A percentile compares a stretch with the other conserved stretches of the same genome.
Evolutionary conservation across 805 yeast species (phyloP).

Genomic region (Torulaspora maleeae): DNA sequence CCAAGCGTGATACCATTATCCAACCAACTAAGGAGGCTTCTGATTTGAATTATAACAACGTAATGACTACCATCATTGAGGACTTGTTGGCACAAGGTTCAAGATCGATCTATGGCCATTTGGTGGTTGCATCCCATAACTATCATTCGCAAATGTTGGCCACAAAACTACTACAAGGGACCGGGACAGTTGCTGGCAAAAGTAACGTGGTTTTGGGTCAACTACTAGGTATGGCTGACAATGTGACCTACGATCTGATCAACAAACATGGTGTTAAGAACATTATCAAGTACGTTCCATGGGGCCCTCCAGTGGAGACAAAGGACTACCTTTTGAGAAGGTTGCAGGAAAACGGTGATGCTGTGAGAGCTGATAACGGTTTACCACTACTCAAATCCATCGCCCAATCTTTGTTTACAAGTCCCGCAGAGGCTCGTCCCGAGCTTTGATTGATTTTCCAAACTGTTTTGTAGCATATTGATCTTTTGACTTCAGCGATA

Average conservation of each 20-base stretch:
- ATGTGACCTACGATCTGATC: constrained; percentile 71
- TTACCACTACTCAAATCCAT: constrained; percentile 63
- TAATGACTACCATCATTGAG: constrained; percentile 57
- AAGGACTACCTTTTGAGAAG: constrained; percentile 85
- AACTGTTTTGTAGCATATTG: not conserved
- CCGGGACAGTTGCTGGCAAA: constrained; percentile 49
- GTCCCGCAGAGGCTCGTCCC: not conserved
- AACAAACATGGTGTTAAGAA: constrained; percentile 60
- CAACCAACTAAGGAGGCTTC: constrained; percentile 74
- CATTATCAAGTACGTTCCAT: constrained; percentile 89
- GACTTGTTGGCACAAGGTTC: constrained; percentile 46
- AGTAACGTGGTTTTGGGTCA: constrained; percentile 82
- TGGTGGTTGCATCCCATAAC: constrained; percentile 91
- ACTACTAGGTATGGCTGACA: constrained; percentile 93
- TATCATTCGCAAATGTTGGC: constrained; percentile 70
- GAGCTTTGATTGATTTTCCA: not conserved
- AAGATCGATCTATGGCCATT: constrained; percentile 58
- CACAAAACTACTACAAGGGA: constrained; percentile 47
- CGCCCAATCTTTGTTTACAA: constrained; percentile 30
- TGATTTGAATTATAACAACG: constrained; percentile 70
- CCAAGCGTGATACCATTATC: constrained; percentile 60
- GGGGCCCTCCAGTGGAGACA: constrained; percentile 96
- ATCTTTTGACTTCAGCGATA: not conserved
- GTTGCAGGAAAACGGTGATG: constrained; percentile 93
- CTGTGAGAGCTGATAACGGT: constrained; percentile 82